Conservation (phyloP, 2,329 filamentous ascomycete genomes). For the Paramyrothecium sp. region DNA sequence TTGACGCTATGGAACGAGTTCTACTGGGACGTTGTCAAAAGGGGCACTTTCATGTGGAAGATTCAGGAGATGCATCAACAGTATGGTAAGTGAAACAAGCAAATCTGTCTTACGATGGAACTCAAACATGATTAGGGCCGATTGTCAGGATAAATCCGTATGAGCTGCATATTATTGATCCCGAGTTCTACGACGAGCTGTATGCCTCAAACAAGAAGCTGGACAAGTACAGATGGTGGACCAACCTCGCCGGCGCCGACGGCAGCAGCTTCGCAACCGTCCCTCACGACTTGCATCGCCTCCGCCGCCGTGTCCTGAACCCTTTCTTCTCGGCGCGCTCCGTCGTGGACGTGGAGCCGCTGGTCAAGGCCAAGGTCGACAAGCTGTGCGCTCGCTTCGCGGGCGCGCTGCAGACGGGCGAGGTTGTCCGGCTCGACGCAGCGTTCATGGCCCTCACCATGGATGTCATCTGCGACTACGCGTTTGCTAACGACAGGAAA, state of each 20-base stretch:
- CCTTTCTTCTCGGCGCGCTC: conserved; percentile 41
- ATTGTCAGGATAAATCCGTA: conserved; percentile 29
- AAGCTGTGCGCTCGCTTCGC: conserved; percentile 20
- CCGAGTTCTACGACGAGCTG: conserved; percentile 22
- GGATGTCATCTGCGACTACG: conserved; percentile 16
- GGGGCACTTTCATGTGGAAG: conserved; percentile 4
- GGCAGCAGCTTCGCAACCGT: conserved; percentile 25
- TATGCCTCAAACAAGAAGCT: conserved; percentile 16
- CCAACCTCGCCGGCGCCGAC: conserved; percentile 11
- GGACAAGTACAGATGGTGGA: conserved; percentile 14
- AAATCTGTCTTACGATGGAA: neutral
- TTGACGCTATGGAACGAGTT: conserved; percentile 4
- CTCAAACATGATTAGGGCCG: conserved; percentile 16
- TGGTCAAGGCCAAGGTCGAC: conserved; percentile 28
- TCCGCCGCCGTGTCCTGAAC: conserved; percentile 36
- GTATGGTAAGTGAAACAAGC: conserved; percentile 1
- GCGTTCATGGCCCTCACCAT: conserved; percentile 12
- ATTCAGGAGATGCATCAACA: conserved; percentile 4
- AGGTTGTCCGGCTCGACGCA: conserved; percentile 4
- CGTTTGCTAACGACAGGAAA: conserved; percentile 17
- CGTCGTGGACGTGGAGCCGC: conserved; percentile 31
- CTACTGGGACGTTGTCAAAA: conserved; percentile 5
- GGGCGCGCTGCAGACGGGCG: conserved; percentile 6
- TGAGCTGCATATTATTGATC: conserved; percentile 26
- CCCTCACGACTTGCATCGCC: conserved; percentile 37